phyloP scores from a whole-genome alignment of 2,329 filamentous ascomycete species.

The Phoma sp. region DNA sequence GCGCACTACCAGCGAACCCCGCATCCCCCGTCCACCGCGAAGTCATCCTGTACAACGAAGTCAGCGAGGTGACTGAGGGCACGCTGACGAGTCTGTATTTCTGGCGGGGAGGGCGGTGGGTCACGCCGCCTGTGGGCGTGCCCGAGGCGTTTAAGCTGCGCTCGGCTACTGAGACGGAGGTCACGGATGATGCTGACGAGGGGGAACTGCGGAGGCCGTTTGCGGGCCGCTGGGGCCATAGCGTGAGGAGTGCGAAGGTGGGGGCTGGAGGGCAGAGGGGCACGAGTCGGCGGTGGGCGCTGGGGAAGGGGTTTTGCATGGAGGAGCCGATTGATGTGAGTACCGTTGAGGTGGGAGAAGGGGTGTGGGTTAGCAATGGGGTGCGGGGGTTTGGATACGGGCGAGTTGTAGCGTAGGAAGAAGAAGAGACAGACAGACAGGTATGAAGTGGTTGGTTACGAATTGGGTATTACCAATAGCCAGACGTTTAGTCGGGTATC shows the following conservation, averaged over 20 bases:
- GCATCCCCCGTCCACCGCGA: conserved; percentile 60
- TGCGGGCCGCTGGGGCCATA: conserved; percentile 49
- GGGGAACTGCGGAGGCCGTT: conserved; percentile 47
- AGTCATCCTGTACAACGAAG: conserved; percentile 74
- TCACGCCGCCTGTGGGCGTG: conserved; percentile 70
- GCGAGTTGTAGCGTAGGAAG: conserved; percentile 34
- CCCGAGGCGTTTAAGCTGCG: conserved; percentile 35
- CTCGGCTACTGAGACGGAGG: no score
- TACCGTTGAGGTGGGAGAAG: conserved; percentile 74
- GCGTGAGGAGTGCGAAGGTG: conserved; percentile 53
- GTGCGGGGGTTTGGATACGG: conserved; percentile 73
- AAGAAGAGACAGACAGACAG: neutral
- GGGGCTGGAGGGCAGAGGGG: conserved; percentile 82
- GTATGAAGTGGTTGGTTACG: no score
- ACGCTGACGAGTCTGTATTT: conserved; percentile 85
- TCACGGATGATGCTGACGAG: conserved; percentile 30
- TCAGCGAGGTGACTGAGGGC: conserved; percentile 80
- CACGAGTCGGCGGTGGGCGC: conserved; percentile 82
- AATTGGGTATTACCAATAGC: neutral
- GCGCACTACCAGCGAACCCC: conserved; percentile 61
- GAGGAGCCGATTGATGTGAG: conserved; percentile 68
- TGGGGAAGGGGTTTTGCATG: conserved; percentile 71
- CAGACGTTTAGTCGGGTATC: neutral
- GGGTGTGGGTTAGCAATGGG: conserved; percentile 89
- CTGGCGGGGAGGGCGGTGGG: conserved; percentile 74